phyloP scores from a whole-genome alignment of 2,329 filamentous ascomycete species.

The Xylariaceae sp. region DNA sequence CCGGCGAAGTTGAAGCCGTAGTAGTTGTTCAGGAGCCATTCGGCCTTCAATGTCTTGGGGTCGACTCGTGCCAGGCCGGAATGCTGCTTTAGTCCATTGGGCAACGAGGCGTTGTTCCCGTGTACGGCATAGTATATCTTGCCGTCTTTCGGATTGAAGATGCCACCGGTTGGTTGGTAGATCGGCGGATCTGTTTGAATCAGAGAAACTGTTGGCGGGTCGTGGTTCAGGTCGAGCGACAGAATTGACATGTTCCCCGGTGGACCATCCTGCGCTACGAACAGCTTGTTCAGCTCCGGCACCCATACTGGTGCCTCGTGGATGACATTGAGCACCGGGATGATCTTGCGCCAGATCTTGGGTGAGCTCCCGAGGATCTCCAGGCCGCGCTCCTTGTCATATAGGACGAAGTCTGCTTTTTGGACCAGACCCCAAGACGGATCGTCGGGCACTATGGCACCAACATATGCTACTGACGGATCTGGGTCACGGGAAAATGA shows the following conservation, averaged over 20 bases:
- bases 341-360: conserved; percentile 1
- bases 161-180: conserved; percentile 6
- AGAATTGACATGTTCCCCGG: conserved; percentile 8
- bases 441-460: conserved; percentile 2
- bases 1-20: conserved; percentile 35
- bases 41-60: conserved; percentile 22
- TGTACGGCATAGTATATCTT: conserved; percentile 9
- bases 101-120: conserved; percentile 7
- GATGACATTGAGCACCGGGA: conserved; percentile 8
- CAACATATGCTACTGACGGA: conserved; percentile 1
- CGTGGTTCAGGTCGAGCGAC: conserved; percentile 4
- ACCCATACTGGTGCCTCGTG: conserved; percentile 8
- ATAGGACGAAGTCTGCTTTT: conserved; percentile 6
- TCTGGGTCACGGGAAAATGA: conserved; percentile 5
- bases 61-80: conserved; percentile 5
- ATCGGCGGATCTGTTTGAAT: conserved; percentile 4
- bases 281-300: conserved; percentile 4
- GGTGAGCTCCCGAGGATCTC: conserved; percentile 2
- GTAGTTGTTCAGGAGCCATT: conserved; percentile 31
- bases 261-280: conserved; percentile 6
- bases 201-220: conserved; percentile 2
- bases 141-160: conserved; percentile 7
- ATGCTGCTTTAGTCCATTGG: conserved; percentile 6
- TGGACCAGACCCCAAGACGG: conserved; percentile 6
- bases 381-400: conserved; percentile 3